Percentiles rank a stretch among this genome's conserved stretches.
These are phyloP conservation scores for Austroboletus novae-zelandiae DNA, from an alignment of 1,284 basidiomycete genomes.

Conservation along the genomic window DNA sequence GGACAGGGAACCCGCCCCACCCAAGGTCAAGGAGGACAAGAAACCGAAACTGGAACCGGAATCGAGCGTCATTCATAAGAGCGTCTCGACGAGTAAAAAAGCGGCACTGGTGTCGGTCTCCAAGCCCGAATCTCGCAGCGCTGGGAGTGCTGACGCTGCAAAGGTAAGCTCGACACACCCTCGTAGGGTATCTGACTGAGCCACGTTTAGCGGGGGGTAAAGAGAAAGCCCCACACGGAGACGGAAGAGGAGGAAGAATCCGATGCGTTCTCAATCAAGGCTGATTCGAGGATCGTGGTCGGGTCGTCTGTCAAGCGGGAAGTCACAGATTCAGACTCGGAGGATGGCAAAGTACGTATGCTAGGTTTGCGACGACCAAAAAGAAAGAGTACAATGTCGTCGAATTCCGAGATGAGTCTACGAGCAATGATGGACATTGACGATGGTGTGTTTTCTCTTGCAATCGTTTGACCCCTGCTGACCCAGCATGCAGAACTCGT, in stretches of 20 bases:
- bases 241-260: slow-evolving; percentile 50
- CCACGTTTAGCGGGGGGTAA: slow-evolving; percentile 49
- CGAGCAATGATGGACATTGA: slow-evolving; percentile 75
- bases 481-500: slow-evolving; percentile 41
- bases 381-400: slow-evolving; percentile 15
- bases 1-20: slow-evolving; percentile 20
- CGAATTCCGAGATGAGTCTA: slow-evolving; percentile 43
- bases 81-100: slow-evolving; percentile 1
- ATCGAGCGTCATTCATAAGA: background rate
- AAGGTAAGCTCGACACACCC: slow-evolving; percentile 8
- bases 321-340: slow-evolving; percentile 57
- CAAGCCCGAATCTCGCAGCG: background rate
- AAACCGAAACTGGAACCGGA: slow-evolving; percentile 21
- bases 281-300: slow-evolving; percentile 15
- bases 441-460: slow-evolving; percentile 49
- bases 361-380: slow-evolving; percentile 19
- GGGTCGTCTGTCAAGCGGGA: slow-evolving; percentile 40
- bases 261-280: slow-evolving; percentile 7
- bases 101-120: background rate
- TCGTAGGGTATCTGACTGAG: slow-evolving; percentile 9
- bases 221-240: slow-evolving; percentile 48
- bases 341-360: slow-evolving; percentile 42
- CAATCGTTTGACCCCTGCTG: background rate
- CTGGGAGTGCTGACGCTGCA: background rate
- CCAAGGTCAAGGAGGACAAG: slow-evolving; percentile 25